phyloP scores from a whole-genome alignment of 2,329 filamentous ascomycete species.

The Sarocladium kiliense region DNA sequence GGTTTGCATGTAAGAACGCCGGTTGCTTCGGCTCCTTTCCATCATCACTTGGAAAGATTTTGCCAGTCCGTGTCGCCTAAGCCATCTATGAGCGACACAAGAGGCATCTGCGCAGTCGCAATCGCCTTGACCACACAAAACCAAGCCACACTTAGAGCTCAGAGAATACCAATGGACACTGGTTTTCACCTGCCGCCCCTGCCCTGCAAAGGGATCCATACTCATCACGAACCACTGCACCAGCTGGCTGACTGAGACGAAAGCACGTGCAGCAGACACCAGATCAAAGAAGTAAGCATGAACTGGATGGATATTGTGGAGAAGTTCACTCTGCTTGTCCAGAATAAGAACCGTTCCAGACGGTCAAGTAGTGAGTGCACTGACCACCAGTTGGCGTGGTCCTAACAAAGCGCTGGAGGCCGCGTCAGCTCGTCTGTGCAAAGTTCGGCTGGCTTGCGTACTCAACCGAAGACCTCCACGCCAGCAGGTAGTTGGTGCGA shows the following conservation, averaged over 20 bases:
- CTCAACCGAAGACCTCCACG: not conserved
- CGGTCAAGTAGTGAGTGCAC: not conserved
- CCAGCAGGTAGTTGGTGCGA: not conserved
- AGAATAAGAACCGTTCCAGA: not conserved
- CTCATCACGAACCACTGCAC: too few relatives aligned
- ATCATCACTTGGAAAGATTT: too few relatives aligned
- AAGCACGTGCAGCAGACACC: not conserved
- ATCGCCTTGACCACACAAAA: too few relatives aligned
- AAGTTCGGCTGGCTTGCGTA: conserved; percentile 3
- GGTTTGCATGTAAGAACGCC: not conserved
- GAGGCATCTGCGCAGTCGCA: too few relatives aligned
- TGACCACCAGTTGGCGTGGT: not conserved
- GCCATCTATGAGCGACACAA: too few relatives aligned
- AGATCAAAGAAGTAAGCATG: not conserved
- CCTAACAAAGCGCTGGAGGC: not conserved
- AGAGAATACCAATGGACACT: too few relatives aligned
- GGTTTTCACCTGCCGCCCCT: too few relatives aligned
- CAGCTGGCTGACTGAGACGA: too few relatives aligned
- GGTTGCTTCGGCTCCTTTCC: too few relatives aligned
- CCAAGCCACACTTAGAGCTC: too few relatives aligned
- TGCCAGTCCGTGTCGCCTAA: too few relatives aligned
- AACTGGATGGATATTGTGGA: not conserved
- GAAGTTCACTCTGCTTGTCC: not conserved
- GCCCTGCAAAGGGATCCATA: too few relatives aligned
- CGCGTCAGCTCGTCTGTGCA: not conserved